phyloP scores from a whole-genome alignment of 768 basidiomycete genomes.

The Udeniomyces megalosporus region DNA sequence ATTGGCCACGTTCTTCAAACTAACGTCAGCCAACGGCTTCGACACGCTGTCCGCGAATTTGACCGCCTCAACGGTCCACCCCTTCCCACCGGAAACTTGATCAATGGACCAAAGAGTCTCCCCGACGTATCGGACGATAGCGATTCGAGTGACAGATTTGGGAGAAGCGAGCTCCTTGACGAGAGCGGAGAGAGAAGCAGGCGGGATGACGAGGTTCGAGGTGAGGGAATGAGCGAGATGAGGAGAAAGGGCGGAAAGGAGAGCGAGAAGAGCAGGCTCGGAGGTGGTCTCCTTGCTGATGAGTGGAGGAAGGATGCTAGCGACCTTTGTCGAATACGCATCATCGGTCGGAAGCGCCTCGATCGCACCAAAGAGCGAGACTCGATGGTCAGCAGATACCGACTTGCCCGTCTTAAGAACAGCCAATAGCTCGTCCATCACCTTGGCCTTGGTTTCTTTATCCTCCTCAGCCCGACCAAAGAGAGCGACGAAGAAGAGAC shows the following conservation, averaged over 20 bases:
- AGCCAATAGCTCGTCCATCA: conserved; percentile 45
- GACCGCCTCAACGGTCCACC: conserved; percentile 34
- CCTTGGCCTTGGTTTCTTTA: conserved; percentile 22
- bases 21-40: conserved; percentile 46
- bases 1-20: conserved; percentile 46
- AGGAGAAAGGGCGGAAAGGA: conserved; percentile 40
- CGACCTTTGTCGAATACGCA: conserved; percentile 29
- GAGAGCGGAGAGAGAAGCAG: conserved; percentile 38
- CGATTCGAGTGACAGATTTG: conserved; percentile 47
- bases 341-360: conserved; percentile 35
- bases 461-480: conserved; percentile 30
- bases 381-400: conserved; percentile 67
- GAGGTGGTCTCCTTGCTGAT: conserved; percentile 57
- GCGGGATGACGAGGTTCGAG: conserved; percentile 32
- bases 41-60: conserved; percentile 42
- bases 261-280: conserved; percentile 43
- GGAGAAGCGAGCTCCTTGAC: conserved; percentile 53
- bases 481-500: conserved; percentile 42
- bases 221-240: conserved; percentile 47
- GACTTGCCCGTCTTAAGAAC: conserved; percentile 74
- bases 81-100: conserved; percentile 18
- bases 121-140: conserved; percentile 51
- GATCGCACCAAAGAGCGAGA: conserved; percentile 60
- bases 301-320: conserved; percentile 33
- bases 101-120: conserved; percentile 39